These are phyloP conservation scores for Chytridium lagenaria DNA, from an alignment of 371 early-diverging fungal genomes.

Conservation along the genomic window DNA sequence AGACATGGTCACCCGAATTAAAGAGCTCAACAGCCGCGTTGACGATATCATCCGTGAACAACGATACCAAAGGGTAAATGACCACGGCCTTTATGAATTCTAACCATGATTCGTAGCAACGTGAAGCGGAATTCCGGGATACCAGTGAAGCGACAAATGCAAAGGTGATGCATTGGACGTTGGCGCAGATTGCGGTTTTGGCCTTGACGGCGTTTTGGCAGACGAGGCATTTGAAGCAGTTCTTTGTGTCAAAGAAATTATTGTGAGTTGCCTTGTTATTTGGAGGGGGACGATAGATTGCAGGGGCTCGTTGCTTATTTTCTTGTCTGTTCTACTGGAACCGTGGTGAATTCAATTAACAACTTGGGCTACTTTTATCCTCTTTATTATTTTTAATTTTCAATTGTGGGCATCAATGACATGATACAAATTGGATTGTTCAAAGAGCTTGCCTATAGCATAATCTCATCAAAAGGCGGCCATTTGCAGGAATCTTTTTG, in stretches of 20 bases:
- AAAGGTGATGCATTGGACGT: conserved; percentile 87
- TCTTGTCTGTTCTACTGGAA: no score
- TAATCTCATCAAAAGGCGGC: no score
- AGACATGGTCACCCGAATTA: conserved; percentile 75
- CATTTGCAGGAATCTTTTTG: no score
- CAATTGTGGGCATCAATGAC: no score
- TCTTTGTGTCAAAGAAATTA: conserved; percentile 95
- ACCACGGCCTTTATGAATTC: background rate
- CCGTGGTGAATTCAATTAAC: no score
- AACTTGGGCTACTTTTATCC: no score
- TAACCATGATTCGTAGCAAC: conserved; percentile 66
- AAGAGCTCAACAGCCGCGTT: conserved; percentile 82
- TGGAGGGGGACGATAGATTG: no score
- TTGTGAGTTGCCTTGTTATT: no score
- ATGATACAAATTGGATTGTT: no score
- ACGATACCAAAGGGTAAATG: conserved; percentile 82
- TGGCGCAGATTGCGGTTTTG: conserved; percentile 82
- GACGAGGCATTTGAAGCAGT: conserved; percentile 85
- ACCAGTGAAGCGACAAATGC: conserved; percentile 83
- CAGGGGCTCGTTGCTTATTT: no score
- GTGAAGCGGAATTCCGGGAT: conserved; percentile 89
- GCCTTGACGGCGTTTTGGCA: conserved; percentile 87
- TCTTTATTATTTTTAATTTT: no score
- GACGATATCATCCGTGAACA: conserved; percentile 88
- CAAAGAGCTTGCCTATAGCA: no score